Evolutionary conservation across 2,329 filamentous ascomycete species (phyloP), one percentile per base, ranked within the genome.

Genomic region (Penicillium sp.): DNA sequence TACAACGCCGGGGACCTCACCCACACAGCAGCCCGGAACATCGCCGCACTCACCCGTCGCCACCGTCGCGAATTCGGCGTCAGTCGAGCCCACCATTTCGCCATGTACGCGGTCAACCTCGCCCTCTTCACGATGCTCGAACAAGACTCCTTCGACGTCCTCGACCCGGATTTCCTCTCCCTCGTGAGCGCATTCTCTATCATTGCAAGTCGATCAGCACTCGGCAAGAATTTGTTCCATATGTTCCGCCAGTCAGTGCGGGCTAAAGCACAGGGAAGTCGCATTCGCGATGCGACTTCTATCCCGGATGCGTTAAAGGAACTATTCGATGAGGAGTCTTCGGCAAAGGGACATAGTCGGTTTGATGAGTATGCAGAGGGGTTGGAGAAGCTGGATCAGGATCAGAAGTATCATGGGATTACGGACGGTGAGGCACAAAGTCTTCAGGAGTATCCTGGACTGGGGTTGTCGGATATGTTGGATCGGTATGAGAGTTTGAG

Each of bases 401-500:
- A 77, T 28, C 65, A 68, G n/a, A 70, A 72, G 26, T 76, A 74
- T 55, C 70, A 67, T 63, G 72, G 70, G 1, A 68, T 69, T 33
- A 63, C 62, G 0, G 48, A 30, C 2, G 62, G 62, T 4, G 60
- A 55, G 7, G 62, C 62, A 11, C 56, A 62, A 16, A 67, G 59
- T 5, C 58, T 72, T 14, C 71, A 73, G 55, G 63, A 69, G 30
- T 72, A 71, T 49, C 64, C 69, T n/a, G 69, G 70, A 4, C 46
- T 73, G 38, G 65, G 68, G 7, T 63, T 78, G 2, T 74, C 68
- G 16, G 75, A 77, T 26, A 78, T 78, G 76, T 65, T 78, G 42
- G 74, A 76, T 61, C 70, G 70, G 3, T 78, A 77, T 57, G 76
- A 78, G 57, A 75, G 70, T 59, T 61, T 78, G 57, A 77, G 75